Conservation (phyloP, 106 monocot genomes). For the Allium cepa region DNA sequence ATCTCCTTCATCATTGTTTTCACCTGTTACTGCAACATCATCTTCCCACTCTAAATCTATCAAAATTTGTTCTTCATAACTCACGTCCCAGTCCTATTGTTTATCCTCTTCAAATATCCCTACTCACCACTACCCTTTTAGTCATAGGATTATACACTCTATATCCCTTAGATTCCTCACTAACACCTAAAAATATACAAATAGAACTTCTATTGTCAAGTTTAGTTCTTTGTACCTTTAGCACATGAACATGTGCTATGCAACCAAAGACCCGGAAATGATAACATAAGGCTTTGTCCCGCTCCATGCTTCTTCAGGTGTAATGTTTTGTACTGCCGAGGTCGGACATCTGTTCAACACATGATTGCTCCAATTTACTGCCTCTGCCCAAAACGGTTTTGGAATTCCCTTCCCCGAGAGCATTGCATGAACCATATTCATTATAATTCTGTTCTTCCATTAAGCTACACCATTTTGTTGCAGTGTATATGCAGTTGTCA, state of each 20-base stretch:
- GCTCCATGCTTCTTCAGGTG: neutral
- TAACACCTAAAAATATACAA: neutral
- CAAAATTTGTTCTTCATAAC: too few relatives aligned
- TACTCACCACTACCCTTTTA: too few relatives aligned
- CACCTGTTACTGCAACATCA: too few relatives aligned
- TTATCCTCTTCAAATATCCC: too few relatives aligned
- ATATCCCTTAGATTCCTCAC: neutral
- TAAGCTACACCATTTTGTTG: too few relatives aligned
- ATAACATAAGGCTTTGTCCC: too few relatives aligned
- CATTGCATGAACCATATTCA: neutral
- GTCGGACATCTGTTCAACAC: neutral
- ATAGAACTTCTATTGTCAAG: neutral
- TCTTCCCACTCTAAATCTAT: too few relatives aligned
- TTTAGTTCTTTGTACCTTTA: neutral
- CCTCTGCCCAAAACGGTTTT: neutral
- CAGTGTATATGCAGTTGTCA: neutral
- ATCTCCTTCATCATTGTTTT: too few relatives aligned
- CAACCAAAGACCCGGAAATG: too few relatives aligned
- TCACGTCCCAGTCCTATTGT: too few relatives aligned
- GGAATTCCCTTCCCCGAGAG: neutral
- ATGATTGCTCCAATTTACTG: neutral
- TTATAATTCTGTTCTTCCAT: too few relatives aligned
- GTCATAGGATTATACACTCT: too few relatives aligned
- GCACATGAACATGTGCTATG: neutral
- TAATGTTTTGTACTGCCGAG: neutral